Evolutionary conservation across 192 early-diverging fungal species (phyloP), one percentile per base, ranked within the genome.

Genomic region (Coemansia sp.): DNA sequence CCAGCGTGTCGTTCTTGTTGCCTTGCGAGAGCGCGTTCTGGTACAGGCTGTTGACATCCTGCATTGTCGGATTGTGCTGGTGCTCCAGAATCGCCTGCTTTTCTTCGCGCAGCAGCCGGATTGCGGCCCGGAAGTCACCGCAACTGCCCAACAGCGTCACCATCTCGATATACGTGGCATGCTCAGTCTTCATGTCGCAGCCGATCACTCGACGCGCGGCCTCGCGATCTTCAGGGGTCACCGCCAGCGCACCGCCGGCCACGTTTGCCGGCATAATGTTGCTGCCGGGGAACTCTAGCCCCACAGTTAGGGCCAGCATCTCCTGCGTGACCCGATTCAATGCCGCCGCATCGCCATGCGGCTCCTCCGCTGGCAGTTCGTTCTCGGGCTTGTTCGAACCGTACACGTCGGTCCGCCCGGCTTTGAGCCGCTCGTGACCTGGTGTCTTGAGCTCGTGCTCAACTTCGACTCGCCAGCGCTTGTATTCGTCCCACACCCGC

Each of bases 401-500:
- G 44, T 58, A 75, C 8, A 75, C 60, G n/a, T 28, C 50, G 14
- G 71, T 75, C 10, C 31, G 53, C 0, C 52, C 12, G 17, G 52
- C n/a, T 15, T 59, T 50, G 1, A 75, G 58, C 31, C 44, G 28
- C 26, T 75, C 65, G 26, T 49, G 45, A 12, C 71, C 71, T 10
- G 71, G 71, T 1, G 71, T 75, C 19, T 60, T 48, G 12, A 75
- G 65, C 43, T 46, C 61, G 38, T 23, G 36, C 40, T 75, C 71
- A 0, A 75, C 71, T 0, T 63, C 61, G 9, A 30, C 49, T 3
- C 71, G 69, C 84, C 86, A 88, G 5, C 70, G 58, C 45, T 85
- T 71, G 69, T 79, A 85, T 43, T 87, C 82, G 42, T 80, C 62
- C 82, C 87, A 90, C 9, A 87, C 76, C 9, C 78, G 80, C 64